Evolutionary conservation across 2,329 filamentous ascomycete genomes (phyloP), one percentile per base, ranked within the genome.

Genomic region (Diaporthe aspalathi): DNA sequence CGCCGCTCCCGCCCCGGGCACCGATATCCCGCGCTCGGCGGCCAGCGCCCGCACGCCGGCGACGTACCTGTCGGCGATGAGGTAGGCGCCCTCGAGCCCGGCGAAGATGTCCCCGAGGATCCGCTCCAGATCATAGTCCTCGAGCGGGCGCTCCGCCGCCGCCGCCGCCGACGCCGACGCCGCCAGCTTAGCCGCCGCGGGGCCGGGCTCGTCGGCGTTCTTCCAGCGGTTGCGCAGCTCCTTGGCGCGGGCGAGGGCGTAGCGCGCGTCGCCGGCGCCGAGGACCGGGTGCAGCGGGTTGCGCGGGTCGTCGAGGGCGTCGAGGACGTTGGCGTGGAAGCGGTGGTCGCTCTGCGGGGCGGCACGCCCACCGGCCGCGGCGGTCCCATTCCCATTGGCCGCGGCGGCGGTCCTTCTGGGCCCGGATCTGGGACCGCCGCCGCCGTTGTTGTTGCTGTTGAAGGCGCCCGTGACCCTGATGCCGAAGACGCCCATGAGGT

Each of bases 141-240:
- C 85, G 2, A 93, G 81, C 27, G 84, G 83, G 17, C 80, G 77
- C 27, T 77, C 79, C 56, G 47, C 56, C 67, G 20, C 71, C 56
- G 45, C 16, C 56, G 79, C n/a, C n/a, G n/a, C n/a, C n/a, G n/a
- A n/a, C n/a, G n/a, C n/a, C n/a, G n/a, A n/a, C n/a, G n/a, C n/a
- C n/a, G n/a, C n/a, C n/a, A n/a, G n/a, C n/a, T n/a, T n/a, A n/a
- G n/a, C n/a, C n/a, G n/a, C 9, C 76, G 75, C 1, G 78, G 80
- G 32, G 32, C 32, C 69, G 27, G 70, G 79, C 53, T 88, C 84
- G 47, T 90, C 88, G 0, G 88, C 90, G 68, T 90, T 88, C 80
- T 94, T 94, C 92, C 92, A 94, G 12, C 89, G 84, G 74, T 94
- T 94, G 1, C 92, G 84, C 70, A 93, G 56, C 74, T 92, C 90